Conservation (phyloP, 148 eudicot species). For the Vaccinium myrtillus region DNA sequence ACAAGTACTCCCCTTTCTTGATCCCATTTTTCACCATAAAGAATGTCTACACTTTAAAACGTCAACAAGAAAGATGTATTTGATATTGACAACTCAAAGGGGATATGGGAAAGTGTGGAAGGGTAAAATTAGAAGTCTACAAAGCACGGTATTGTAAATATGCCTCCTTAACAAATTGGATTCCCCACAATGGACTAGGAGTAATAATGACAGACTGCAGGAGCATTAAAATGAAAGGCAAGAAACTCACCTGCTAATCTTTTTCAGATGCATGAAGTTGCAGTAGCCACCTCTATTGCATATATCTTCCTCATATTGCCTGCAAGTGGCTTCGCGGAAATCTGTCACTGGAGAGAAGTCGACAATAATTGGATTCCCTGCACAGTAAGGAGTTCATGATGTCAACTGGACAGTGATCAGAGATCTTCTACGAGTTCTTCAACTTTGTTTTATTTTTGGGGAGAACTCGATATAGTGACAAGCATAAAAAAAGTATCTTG, state of each 20-base stretch:
- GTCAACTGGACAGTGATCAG: not conserved
- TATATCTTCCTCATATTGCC: conserved; percentile 89
- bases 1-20: not conserved
- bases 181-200: not conserved
- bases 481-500: not conserved
- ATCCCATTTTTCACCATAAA: not conserved
- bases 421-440: not conserved
- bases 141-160: not conserved
- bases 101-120: not conserved
- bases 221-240: not conserved
- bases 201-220: not conserved
- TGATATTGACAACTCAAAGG: not conserved
- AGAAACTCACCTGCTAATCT: conserved; percentile 73
- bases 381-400: not conserved
- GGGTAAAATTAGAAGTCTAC: not conserved
- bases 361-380: conserved; percentile 87
- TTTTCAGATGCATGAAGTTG: conserved; percentile 95
- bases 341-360: conserved; percentile 97
- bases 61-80: not conserved
- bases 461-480: not conserved
- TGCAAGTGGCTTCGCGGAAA: conserved; percentile 94
- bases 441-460: not conserved
- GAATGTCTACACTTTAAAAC: not conserved
- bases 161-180: not conserved
- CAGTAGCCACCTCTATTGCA: conserved; percentile 96